phyloP scores from a whole-genome alignment of 306 rosid species.

The Canavalia gladiata region DNA sequence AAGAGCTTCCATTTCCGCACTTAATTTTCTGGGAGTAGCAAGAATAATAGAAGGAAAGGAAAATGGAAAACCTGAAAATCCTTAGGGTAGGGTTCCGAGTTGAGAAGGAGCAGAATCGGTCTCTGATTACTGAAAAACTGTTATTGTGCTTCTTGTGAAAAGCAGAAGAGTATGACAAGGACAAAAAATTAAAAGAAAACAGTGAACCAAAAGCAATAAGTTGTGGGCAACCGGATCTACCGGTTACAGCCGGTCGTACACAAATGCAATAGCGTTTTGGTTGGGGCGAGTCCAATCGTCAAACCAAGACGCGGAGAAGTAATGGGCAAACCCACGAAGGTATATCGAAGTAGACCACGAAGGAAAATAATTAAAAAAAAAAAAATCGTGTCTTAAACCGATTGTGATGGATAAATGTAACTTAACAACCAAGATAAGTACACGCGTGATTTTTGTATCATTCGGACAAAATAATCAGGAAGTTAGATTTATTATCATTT shows the following conservation, averaged over 20 bases:
- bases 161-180: background rate
- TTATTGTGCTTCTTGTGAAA: constrained; percentile 30
- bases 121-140: constrained; percentile 37
- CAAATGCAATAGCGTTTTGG: constrained; percentile 24
- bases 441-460: background rate
- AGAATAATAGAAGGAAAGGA: background rate
- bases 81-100: constrained; percentile 43
- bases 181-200: background rate
- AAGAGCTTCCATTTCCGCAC: background rate
- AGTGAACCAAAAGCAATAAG: background rate
- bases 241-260: constrained; percentile 56
- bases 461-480: background rate
- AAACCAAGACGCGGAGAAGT: constrained; percentile 44
- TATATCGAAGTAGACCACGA: background rate
- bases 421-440: background rate
- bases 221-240: constrained; percentile 47
- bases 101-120: constrained; percentile 48
- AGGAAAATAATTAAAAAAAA: background rate
- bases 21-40: background rate
- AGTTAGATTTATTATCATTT: background rate
- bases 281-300: constrained; percentile 3
- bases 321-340: background rate
- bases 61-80: constrained; percentile 55
- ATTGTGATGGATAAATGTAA: background rate
- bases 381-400: background rate